Evolutionary conservation across 2,329 filamentous ascomycete genomes (phyloP).

Genomic region (Phialophora macrospora): DNA sequence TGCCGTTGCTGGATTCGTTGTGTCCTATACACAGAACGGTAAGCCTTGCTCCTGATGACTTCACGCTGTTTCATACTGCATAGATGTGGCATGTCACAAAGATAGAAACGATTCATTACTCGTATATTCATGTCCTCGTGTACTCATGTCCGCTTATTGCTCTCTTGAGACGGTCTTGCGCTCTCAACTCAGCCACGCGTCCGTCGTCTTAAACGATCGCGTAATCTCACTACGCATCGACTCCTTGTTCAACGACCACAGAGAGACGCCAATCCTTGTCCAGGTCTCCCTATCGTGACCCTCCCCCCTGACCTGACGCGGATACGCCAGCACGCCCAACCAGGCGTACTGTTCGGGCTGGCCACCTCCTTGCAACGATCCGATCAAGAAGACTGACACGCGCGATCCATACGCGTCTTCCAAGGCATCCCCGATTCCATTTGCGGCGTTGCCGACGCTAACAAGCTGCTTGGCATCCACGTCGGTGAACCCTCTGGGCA

Average conservation of each 20-base stretch:
- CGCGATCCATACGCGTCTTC: background rate
- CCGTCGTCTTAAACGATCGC: background rate
- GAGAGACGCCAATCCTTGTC: background rate
- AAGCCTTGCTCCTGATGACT: too few species aligned
- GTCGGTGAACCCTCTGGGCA: background rate
- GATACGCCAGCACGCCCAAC: background rate
- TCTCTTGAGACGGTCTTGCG: background rate
- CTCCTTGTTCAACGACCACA: background rate
- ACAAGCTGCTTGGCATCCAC: background rate
- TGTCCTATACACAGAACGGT: too few species aligned
- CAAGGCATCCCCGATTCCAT: background rate
- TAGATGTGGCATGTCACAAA: too few species aligned
- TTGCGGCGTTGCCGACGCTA: background rate
- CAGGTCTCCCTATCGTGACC: background rate
- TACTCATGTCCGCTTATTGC: background rate
- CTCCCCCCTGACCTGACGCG: background rate
- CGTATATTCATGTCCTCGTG: too few species aligned
- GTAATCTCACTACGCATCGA: background rate
- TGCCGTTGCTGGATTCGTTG: too few species aligned
- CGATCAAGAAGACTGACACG: background rate
- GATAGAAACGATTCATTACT: too few species aligned
- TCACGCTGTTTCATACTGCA: too few species aligned
- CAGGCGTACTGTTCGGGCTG: background rate
- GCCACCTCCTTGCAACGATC: background rate
- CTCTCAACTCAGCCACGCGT: background rate